Base-by-base conservation (phyloP, 331 rosid species). In the Malus hybrid region DNA sequence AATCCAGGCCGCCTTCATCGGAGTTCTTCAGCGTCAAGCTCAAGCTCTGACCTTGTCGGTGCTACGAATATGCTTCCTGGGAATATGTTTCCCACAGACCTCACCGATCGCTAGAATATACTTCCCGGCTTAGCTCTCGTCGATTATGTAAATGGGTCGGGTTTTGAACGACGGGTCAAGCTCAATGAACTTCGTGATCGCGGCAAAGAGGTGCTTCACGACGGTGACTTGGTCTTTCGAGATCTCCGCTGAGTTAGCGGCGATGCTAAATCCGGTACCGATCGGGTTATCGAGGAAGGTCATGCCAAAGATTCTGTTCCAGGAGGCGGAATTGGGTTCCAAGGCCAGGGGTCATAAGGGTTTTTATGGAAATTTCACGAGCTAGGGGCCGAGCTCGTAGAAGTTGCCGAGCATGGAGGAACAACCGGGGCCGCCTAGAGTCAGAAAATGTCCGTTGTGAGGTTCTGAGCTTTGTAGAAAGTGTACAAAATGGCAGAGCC, bases 401-500 rank as follows among this genome's bases (percentile, higher is more conserved):
- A 91, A 87, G 83, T 91, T 91, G 33, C 80, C 91, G 46, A 80
- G n/a, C 95, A 88, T 88, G 85, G 95, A 91, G 81, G 97, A 89
- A 83, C 93, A 91, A 31, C 95, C 97, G 56, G 94, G 95, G 60
- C 97, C 93, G 28, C 94, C 97, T 89, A 93, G 74, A 91, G 91
- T 95, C 97, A 89, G 18, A 89, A 79, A n/a, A 91, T 85, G 15
- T 62, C 5, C 0, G 88, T 77, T 36, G 65, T 79, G 18, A 86
- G 86, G 76, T 71, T 71, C 7, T 91, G 93, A 13, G 97, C 91
- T 86, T 91, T 95, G 67, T 89, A 89, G 86, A 86, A 88, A 32
- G 87, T 59, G 78, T 82, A 91, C 88, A 75, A 91, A 54, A 89
- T 86, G 62, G 95, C 67, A 2, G 91, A 91, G 46, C 1, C 50